Percentiles rank a stretch among this genome's conserved stretches.
phyloP scores from a whole-genome alignment of 2,329 filamentous ascomycete species.

The Alternaria triticimaculans region DNA sequence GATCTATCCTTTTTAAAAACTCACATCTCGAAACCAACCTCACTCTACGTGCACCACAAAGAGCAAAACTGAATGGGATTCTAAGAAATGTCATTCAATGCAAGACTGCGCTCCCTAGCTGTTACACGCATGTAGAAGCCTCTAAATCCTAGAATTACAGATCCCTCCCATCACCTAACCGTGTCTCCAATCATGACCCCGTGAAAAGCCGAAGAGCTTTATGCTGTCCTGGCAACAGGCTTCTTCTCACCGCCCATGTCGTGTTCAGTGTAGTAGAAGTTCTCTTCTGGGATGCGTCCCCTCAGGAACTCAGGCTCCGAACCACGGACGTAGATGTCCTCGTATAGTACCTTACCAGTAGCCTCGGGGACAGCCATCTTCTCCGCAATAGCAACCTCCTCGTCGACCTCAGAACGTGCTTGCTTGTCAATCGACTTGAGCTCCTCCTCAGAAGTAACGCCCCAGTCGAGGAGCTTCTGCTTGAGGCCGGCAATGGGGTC shows the following conservation, averaged over 20 bases:
- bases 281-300: constrained; percentile 89
- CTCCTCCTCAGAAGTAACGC: constrained; percentile 88
- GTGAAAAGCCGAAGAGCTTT: constrained; percentile 6
- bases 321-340: constrained; percentile 94
- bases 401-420: constrained; percentile 82
- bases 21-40: background rate
- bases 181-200: background rate
- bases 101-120: constrained; percentile 15
- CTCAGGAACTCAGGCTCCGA: constrained; percentile 87
- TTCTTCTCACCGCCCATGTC: constrained; percentile 50
- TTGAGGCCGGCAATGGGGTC: constrained; percentile 98
- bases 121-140: constrained; percentile 21
- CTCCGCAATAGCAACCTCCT: constrained; percentile 90
- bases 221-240: constrained; percentile 44
- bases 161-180: constrained; percentile 7
- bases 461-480: constrained; percentile 97
- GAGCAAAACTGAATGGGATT: background rate
- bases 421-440: constrained; percentile 97
- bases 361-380: constrained; percentile 81
- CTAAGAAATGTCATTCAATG: constrained; percentile 6
- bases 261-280: constrained; percentile 71
- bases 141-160: constrained; percentile 37
- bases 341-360: constrained; percentile 83
- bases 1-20: background rate
- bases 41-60: background rate